phyloP scores from a whole-genome alignment of 2,329 filamentous ascomycete species.

The Calcarisporium arbuscula region DNA sequence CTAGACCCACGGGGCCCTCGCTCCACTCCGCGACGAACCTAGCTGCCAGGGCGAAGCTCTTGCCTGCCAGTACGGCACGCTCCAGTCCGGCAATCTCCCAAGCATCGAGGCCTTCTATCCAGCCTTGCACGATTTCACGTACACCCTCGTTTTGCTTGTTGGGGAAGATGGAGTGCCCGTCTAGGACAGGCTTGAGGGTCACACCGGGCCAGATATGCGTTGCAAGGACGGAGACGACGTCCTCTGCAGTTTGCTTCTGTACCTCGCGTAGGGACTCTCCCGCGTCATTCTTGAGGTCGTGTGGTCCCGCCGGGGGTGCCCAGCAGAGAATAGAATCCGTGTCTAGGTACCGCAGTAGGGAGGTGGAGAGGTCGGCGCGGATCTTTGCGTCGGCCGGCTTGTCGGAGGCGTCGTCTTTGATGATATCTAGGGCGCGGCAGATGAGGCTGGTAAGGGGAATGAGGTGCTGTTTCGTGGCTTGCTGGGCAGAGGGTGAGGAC shows the following conservation, averaged over 20 bases:
- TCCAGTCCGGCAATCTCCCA: conserved; percentile 87
- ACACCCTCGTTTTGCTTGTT: conserved; percentile 66
- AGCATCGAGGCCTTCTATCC: conserved; percentile 64
- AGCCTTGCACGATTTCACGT: conserved; percentile 68
- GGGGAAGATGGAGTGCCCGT: conserved; percentile 69
- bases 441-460: conserved; percentile 84
- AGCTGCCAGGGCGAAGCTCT: conserved; percentile 74
- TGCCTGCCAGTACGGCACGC: conserved; percentile 74
- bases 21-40: conserved; percentile 85
- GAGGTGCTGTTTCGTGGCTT: conserved; percentile 78
- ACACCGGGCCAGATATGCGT: conserved; percentile 78
- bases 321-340: conserved; percentile 93
- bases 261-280: conserved; percentile 60
- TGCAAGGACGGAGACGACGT: conserved; percentile 66
- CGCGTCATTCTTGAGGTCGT: conserved; percentile 38
- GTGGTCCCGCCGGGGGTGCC: conserved; percentile 52
- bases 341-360: conserved; percentile 77
- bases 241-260: conserved; percentile 63
- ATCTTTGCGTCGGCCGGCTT: conserved; percentile 39
- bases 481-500: conserved; percentile 70
- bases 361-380: conserved; percentile 57
- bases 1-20: conserved; percentile 55
- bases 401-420: conserved; percentile 50
- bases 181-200: conserved; percentile 72
- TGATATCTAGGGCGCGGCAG: conserved; percentile 78